Evolutionary conservation across 768 basidiomycete species (phyloP).

Genomic region (Rhodocollybia butyracea): DNA sequence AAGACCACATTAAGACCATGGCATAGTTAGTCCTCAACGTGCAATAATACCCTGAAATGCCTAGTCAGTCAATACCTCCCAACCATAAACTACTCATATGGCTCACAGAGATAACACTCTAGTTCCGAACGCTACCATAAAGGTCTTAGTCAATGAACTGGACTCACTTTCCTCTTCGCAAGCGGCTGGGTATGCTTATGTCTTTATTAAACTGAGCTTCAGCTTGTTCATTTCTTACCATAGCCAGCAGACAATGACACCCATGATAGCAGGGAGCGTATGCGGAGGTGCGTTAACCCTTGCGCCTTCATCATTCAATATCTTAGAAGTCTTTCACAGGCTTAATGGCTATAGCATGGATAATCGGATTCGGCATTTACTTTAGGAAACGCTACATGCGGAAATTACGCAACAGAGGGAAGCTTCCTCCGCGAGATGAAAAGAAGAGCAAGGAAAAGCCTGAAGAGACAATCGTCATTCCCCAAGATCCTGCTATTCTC

Average conservation of each 20-base stretch:
- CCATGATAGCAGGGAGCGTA: conserved; percentile 57
- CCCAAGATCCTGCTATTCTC: conserved; percentile 67
- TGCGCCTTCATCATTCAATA: conserved; percentile 16
- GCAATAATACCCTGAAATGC: too few relatives aligned
- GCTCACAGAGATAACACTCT: not conserved
- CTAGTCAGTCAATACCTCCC: too few relatives aligned
- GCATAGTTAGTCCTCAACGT: too few relatives aligned
- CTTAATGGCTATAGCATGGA: conserved; percentile 48
- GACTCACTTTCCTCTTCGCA: conserved; percentile 32
- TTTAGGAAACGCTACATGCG: conserved; percentile 50
- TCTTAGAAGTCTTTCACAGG: conserved; percentile 13
- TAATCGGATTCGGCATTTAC: conserved; percentile 55
- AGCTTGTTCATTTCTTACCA: not conserved
- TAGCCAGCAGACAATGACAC: conserved; percentile 54
- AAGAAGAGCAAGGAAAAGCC: conserved; percentile 27
- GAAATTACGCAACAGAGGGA: conserved; percentile 46
- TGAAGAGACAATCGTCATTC: conserved; percentile 50
- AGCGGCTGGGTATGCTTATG: conserved; percentile 33
- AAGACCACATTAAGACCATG: too few relatives aligned
- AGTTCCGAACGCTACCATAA: not conserved
- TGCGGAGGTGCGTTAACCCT: conserved; percentile 49
- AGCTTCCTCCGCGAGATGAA: conserved; percentile 35
- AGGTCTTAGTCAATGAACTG: not conserved
- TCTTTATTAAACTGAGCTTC: not conserved
- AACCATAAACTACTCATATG: too few relatives aligned